These are phyloP conservation scores for Breynia disticha DNA, from an alignment of 441 rosid genomes.

Conservation along the genomic window DNA sequence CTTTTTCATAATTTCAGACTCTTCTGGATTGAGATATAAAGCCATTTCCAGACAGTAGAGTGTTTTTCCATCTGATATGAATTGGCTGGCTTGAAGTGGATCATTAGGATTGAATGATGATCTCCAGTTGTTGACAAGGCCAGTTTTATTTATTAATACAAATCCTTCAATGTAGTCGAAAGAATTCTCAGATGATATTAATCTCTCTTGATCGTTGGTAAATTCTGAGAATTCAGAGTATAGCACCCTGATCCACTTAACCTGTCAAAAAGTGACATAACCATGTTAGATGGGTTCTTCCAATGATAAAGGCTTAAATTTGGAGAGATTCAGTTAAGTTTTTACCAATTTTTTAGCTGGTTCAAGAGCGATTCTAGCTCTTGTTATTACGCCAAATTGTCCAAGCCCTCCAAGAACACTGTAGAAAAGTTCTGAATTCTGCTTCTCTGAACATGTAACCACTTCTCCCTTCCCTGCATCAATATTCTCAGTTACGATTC, in stretches of 20 bases:
- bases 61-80: conserved; percentile 65
- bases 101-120: conserved; percentile 69
- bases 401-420: conserved; percentile 89
- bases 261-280: conserved; percentile 39
- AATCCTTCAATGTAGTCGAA: conserved; percentile 91
- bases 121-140: conserved; percentile 70
- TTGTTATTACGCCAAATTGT: conserved; percentile 85
- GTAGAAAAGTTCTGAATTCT: conserved; percentile 66
- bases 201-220: conserved; percentile 73
- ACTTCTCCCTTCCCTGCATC: conserved; percentile 80
- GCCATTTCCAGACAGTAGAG: conserved; percentile 86
- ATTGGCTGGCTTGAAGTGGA: conserved; percentile 56
- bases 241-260: conserved; percentile 80
- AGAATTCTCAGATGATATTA: conserved; percentile 44
- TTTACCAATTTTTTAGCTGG: conserved; percentile 63
- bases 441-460: conserved; percentile 58
- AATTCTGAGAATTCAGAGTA: conserved; percentile 67
- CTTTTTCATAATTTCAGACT: conserved; percentile 29
- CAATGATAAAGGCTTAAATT: not conserved
- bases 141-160: conserved; percentile 64
- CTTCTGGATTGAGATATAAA: conserved; percentile 51
- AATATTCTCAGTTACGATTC: conserved; percentile 19
- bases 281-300: conserved; percentile 2
- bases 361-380: conserved; percentile 63
- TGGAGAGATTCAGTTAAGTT: conserved; percentile 1